Evolutionary conservation across 768 basidiomycete species (phyloP).

Genomic region (Boletus rufocinnamomeus): DNA sequence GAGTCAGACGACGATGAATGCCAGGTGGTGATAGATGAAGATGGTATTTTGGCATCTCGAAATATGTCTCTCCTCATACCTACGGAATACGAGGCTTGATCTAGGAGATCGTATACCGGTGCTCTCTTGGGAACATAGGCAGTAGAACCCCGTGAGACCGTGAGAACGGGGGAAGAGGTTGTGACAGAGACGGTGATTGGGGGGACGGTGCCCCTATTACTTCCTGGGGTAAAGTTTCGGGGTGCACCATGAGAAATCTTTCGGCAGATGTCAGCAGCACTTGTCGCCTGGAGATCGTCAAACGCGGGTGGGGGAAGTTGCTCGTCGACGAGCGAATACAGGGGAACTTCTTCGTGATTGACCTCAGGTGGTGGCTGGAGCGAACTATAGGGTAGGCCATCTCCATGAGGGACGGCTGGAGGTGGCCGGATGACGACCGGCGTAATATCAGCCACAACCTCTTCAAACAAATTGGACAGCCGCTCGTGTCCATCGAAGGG

Average conservation of each 20-base stretch:
- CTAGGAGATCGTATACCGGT: not conserved
- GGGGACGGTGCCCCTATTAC: not conserved
- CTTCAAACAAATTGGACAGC: not conserved
- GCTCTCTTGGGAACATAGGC: not conserved
- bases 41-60: not conserved
- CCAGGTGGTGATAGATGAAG: not conserved
- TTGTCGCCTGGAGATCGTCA: slow-evolving; percentile 12
- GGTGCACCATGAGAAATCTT: not conserved
- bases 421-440: not conserved
- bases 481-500: slow-evolving; percentile 5
- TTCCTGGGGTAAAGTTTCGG: not conserved
- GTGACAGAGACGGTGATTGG: not conserved
- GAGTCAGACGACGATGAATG: not conserved
- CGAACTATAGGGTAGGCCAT: not conserved
- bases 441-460: not conserved
- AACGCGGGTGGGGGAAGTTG: slow-evolving; percentile 29
- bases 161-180: not conserved
- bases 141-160: not conserved
- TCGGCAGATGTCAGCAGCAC: not conserved
- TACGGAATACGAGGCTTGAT: not conserved
- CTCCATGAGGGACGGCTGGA: not conserved
- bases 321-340: slow-evolving; percentile 28
- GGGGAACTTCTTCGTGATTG: slow-evolving; percentile 23
- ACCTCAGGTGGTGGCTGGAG: slow-evolving; percentile 1
- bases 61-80: not conserved